A percentile compares a stretch with the other conserved stretches of the same genome.
Conservation (phyloP, 2,329 filamentous ascomycete species). For the Aciculosporium take region DNA sequence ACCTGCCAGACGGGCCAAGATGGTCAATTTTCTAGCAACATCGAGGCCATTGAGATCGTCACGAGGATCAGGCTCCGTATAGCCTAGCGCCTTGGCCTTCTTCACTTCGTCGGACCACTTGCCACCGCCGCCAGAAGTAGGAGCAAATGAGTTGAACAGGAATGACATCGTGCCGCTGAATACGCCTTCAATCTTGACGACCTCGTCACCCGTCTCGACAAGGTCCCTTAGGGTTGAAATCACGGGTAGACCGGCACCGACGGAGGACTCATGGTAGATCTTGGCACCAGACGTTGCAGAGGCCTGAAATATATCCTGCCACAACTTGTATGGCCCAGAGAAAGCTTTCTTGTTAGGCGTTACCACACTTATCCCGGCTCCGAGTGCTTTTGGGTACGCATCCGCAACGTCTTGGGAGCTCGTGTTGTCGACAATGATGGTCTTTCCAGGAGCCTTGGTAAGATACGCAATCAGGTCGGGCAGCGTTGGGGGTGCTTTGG, state of each 20-base stretch:
- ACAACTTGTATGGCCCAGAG: conserved; percentile 64
- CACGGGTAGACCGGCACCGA: conserved; percentile 84
- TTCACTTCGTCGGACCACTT: conserved; percentile 85
- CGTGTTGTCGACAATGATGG: conserved; percentile 88
- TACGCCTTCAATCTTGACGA: conserved; percentile 88
- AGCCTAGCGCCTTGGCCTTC: conserved; percentile 84
- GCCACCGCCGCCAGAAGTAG: conserved; percentile 56
- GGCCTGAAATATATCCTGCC: conserved; percentile 73
- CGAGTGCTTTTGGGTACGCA: conserved; percentile 67
- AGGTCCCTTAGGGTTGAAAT: conserved; percentile 89
- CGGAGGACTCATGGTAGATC: conserved; percentile 89
- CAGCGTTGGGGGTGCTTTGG: conserved; percentile 50
- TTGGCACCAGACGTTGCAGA: conserved; percentile 59
- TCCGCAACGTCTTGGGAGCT: conserved; percentile 77
- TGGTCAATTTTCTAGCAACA: conserved; percentile 91
- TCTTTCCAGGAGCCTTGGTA: conserved; percentile 59
- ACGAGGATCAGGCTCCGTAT: conserved; percentile 77
- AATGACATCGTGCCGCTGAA: conserved; percentile 98
- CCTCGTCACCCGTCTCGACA: conserved; percentile 82
- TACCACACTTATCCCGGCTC: conserved; percentile 74
- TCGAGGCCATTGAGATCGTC: conserved; percentile 81
- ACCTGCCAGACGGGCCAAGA: conserved; percentile 75
- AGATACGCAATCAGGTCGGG: conserved; percentile 66
- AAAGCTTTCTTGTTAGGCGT: conserved; percentile 99
- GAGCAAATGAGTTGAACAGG: conserved; percentile 94